Conservation (phyloP, 148 eudicot species). For the Arctostaphylos glauca region DNA sequence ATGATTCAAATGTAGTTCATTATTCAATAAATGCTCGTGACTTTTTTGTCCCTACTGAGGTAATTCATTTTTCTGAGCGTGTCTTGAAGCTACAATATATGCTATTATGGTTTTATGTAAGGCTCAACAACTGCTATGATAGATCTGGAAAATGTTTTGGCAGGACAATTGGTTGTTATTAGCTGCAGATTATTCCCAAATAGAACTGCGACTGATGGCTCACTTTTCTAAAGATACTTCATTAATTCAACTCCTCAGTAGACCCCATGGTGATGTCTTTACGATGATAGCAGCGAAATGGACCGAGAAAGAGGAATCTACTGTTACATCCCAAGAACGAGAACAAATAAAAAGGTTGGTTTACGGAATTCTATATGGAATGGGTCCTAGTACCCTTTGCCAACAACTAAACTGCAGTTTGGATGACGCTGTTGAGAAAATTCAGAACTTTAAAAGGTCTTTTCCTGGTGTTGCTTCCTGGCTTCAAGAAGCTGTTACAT, state of each 20-base stretch:
- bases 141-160: slow-evolving; percentile 18
- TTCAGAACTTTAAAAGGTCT: slow-evolving; percentile 69
- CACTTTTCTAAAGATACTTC: slow-evolving; percentile 86
- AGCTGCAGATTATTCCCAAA: slow-evolving; percentile 98
- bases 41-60: slow-evolving; percentile 87
- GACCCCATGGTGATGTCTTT: slow-evolving; percentile 76
- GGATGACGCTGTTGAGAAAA: slow-evolving; percentile 75
- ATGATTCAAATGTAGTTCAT: slow-evolving; percentile 34
- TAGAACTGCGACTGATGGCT: slow-evolving; percentile 94
- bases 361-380: slow-evolving; percentile 95
- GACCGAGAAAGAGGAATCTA: slow-evolving; percentile 65
- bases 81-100: background rate
- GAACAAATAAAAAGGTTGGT: slow-evolving; percentile 89
- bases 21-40: slow-evolving; percentile 78
- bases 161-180: slow-evolving; percentile 92
- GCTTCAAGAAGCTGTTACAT: slow-evolving; percentile 84
- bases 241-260: slow-evolving; percentile 69
- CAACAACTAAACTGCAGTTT: slow-evolving; percentile 84
- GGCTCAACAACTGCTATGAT: slow-evolving; percentile 2
- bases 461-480: slow-evolving; percentile 93
- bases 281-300: slow-evolving; percentile 91
- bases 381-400: slow-evolving; percentile 86
- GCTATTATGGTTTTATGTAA: background rate
- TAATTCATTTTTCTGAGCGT: slow-evolving; percentile 22
- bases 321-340: slow-evolving; percentile 68